phyloP scores from a whole-genome alignment of 2,329 filamentous ascomycete species.

The Cladobotryum mycophilum region DNA sequence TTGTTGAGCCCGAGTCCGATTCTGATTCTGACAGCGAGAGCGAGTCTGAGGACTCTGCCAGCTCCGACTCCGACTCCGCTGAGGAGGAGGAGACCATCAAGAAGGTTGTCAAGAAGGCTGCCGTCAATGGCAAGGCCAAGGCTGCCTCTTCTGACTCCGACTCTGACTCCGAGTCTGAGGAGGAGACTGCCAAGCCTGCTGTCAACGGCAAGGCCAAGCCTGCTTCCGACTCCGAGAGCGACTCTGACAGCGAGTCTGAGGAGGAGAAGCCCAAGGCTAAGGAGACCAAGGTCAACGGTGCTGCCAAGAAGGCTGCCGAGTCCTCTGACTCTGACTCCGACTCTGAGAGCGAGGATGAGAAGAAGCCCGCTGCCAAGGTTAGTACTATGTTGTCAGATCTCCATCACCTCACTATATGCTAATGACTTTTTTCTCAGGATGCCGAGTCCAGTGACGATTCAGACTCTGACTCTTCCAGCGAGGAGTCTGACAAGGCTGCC shows the following conservation, averaged over 20 bases:
- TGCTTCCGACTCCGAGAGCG: slow-evolving; percentile 24
- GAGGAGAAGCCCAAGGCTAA: slow-evolving; percentile 25
- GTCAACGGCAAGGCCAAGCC: slow-evolving; percentile 25
- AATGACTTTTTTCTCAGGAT: slow-evolving; percentile 16
- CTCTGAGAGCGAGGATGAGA: slow-evolving; percentile 25
- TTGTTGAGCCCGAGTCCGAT: slow-evolving; percentile 35
- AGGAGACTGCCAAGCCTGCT: slow-evolving; percentile 33
- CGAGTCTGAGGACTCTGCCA: slow-evolving; percentile 21
- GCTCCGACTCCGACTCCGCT: slow-evolving; percentile 27
- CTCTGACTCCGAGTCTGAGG: slow-evolving; percentile 32
- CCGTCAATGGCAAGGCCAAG: slow-evolving; percentile 22
- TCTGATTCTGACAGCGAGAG: slow-evolving; percentile 28
- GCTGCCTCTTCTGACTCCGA: slow-evolving; percentile 20
- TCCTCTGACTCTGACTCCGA: slow-evolving; percentile 29
- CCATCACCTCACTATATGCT: not conserved
- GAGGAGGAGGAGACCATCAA: slow-evolving; percentile 18
- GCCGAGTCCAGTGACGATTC: slow-evolving; percentile 24
- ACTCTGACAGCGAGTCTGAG: slow-evolving; percentile 28
- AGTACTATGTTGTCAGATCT: slow-evolving; percentile 10
- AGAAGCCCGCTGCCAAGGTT: slow-evolving; percentile 24
- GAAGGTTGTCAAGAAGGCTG: slow-evolving; percentile 34
- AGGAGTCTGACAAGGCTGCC: slow-evolving; percentile 32
- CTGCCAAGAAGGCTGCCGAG: slow-evolving; percentile 22
- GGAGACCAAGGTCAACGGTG: slow-evolving; percentile 12
- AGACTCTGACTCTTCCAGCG: slow-evolving; percentile 26